These are phyloP conservation scores for Aspergillus affinis DNA, from an alignment of 495 filamentous ascomycete genomes.

Conservation along the genomic window DNA sequence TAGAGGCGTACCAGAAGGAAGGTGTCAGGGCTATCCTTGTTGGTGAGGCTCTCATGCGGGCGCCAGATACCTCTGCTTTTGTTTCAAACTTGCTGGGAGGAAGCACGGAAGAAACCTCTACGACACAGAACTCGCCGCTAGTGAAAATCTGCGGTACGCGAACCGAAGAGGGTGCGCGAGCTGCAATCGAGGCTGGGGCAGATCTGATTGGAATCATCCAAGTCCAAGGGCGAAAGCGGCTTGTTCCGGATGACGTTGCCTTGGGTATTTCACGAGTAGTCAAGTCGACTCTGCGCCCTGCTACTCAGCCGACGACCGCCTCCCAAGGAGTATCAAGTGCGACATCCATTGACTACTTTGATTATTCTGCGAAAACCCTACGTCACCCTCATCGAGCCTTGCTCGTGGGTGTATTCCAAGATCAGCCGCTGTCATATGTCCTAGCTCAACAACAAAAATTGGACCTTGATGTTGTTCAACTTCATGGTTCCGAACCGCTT, in stretches of 20 bases:
- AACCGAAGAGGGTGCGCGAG: conserved; percentile 72
- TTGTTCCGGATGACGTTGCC: conserved; percentile 73
- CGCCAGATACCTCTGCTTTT: conserved; percentile 73
- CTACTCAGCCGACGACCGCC: conserved; percentile 36
- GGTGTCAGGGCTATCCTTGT: conserved; percentile 92
- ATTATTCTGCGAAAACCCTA: conserved; percentile 53
- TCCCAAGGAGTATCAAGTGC: conserved; percentile 26
- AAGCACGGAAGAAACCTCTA: conserved; percentile 26
- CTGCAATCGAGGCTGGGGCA: conserved; percentile 83
- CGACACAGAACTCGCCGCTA: conserved; percentile 45
- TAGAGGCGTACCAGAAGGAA: conserved; percentile 81
- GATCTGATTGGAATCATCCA: conserved; percentile 93
- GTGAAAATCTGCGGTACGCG: conserved; percentile 98
- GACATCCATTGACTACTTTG: conserved; percentile 60
- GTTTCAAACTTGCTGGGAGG: conserved; percentile 77
- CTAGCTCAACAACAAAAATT: conserved; percentile 71
- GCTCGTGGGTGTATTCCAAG: conserved; percentile 90
- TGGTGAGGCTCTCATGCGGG: conserved; percentile 94
- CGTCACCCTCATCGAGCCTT: conserved; percentile 62
- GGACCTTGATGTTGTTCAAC: conserved; percentile 84
- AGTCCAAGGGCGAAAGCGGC: conserved; percentile 75
- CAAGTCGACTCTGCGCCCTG: conserved; percentile 55
- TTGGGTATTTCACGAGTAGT: conserved; percentile 76
- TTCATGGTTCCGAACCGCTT: conserved; percentile 87
- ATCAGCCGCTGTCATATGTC: conserved; percentile 82